Base-by-base conservation (phyloP, 2,329 filamentous ascomycete genomes). In the Geosmithia flava region DNA sequence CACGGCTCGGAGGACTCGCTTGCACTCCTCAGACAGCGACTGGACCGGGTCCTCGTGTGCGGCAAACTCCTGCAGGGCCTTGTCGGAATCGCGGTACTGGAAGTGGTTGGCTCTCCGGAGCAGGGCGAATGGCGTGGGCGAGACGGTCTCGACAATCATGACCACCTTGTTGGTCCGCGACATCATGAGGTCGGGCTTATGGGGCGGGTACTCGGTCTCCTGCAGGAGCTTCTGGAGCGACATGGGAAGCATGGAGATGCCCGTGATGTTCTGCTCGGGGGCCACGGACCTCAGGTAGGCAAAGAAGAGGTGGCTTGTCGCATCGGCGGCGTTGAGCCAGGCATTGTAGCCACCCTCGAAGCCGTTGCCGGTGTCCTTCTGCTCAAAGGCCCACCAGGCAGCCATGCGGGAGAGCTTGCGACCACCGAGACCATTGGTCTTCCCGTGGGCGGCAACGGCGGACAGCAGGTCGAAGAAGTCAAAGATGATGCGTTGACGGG, bases 311-410 rank as follows among this genome's bases (percentile, higher is more conserved):
- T 98, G 93, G 59, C 90, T 95, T 19, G 91, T 89, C 48, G 93
- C 93, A 72, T 97, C 89, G 50, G 93, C 93, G 51, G 91, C 90
- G 59, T 71, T 82, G 55, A 83, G 72, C 90, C 93, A 98, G 43
- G 80, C 80, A 60, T 85, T 87, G 67, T 98, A 98, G 48, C 91
- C 90, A 41, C 87, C 87, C 55, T 97, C 93, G 57, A 98, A 98
- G 16, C 93, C 93, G 61, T 85, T 91, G 42, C 85, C 86, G 7
- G 81, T 81, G 61, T 97, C 90, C 44, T 74, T 78, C 55, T 94
- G 87, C 59, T 96, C 91, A 62, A 98, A 98, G 1, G 91, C 89
- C 93, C 93, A 98, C 93, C 93, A 98, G 44, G 90, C 89, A 41
- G 91, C 93, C 76, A 95, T 87, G 55, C 93, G 80, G 10, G 93